These are phyloP conservation scores for Trypanosoma avium DNA, from an alignment of 208 protist species.

Conservation along the genomic window DNA sequence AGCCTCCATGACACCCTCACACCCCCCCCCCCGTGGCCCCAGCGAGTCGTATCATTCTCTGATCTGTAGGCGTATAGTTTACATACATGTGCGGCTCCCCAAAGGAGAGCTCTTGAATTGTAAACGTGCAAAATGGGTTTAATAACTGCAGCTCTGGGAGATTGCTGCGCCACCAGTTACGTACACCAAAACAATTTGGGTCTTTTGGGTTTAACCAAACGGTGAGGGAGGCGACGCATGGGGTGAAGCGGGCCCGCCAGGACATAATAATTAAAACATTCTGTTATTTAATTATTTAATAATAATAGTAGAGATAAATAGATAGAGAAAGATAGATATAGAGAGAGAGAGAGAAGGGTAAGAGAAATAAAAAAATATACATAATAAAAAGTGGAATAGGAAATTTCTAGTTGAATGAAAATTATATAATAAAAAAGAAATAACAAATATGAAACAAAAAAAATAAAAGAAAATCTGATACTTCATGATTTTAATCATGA, in stretches of 20 bases:
- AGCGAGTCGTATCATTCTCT: conserved; percentile 87
- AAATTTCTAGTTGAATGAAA: too few relatives aligned
- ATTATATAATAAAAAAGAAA: neutral
- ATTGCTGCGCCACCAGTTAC: conserved; percentile 92
- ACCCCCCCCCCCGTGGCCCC: conserved; percentile 90
- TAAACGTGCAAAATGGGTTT: conserved; percentile 88
- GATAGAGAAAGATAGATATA: neutral
- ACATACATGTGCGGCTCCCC: conserved; percentile 92
- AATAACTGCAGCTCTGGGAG: conserved; percentile 89
- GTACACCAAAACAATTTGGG: conserved; percentile 90
- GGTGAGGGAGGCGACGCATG: conserved; percentile 77
- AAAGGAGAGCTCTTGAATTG: conserved; percentile 89
- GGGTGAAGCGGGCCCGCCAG: conserved; percentile 88
- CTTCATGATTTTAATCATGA: too few relatives aligned
- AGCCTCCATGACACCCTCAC: conserved; percentile 91
- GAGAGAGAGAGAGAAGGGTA: neutral
- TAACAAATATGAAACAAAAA: neutral
- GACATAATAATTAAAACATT: conserved; percentile 53
- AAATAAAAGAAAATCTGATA: neutral
- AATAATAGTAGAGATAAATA: neutral
- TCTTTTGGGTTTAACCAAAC: conserved; percentile 93
- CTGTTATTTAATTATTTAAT: neutral
- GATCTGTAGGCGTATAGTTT: conserved; percentile 85
- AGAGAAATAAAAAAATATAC: conserved; percentile 3
- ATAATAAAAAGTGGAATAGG: too few relatives aligned